These are phyloP conservation scores for Dendrobium huoshanense DNA, from an alignment of 106 monocot species.

Conservation along the genomic window DNA sequence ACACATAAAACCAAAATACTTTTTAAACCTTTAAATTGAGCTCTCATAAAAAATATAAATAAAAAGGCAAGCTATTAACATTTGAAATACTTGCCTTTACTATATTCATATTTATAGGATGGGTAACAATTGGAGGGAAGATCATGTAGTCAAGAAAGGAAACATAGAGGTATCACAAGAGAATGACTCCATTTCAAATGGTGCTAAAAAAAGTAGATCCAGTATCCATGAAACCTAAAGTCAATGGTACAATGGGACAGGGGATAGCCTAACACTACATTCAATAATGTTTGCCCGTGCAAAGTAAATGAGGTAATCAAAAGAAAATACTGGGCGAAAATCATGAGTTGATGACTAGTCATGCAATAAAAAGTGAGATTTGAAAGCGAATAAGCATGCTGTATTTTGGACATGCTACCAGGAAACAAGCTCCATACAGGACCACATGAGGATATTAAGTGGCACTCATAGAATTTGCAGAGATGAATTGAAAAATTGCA, in stretches of 20 bases:
- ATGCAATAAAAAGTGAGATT: background rate
- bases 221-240: background rate
- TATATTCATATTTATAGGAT: background rate
- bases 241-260: background rate
- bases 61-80: background rate
- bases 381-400: background rate
- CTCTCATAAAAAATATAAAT: background rate
- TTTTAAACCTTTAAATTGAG: background rate
- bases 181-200: background rate
- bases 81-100: background rate
- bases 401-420: background rate
- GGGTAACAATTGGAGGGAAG: background rate
- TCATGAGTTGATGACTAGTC: background rate
- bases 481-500: no score
- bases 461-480: no score
- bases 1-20: background rate
- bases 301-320: background rate
- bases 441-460: background rate
- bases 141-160: background rate
- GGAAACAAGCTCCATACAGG: background rate
- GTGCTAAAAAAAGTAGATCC: background rate
- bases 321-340: background rate
- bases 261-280: background rate
- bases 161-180: background rate
- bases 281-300: background rate